These are phyloP conservation scores for Peronospora belbahrii DNA, from an alignment of 352 stramenopile species.

Conservation along the genomic window DNA sequence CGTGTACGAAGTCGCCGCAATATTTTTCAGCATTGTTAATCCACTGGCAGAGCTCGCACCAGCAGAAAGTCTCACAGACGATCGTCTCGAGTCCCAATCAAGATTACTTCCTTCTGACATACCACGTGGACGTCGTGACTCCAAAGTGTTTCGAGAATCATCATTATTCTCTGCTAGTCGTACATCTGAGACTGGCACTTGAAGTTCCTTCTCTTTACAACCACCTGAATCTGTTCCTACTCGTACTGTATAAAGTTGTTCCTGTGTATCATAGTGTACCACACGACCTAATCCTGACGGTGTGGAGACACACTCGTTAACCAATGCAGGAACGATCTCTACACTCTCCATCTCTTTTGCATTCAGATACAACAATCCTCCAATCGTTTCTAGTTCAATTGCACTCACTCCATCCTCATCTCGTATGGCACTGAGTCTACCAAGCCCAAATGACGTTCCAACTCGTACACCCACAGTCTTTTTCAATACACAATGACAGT, in stretches of 20 bases:
- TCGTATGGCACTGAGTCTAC: constrained; percentile 44
- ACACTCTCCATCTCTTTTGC: constrained; percentile 35
- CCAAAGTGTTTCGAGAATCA: constrained; percentile 10
- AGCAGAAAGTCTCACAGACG: constrained; percentile 9
- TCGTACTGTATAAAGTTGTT: constrained; percentile 50
- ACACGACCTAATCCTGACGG: constrained; percentile 46
- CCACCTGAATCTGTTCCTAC: constrained; percentile 24
- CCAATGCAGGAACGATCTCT: constrained; percentile 47
- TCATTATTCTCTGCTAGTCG: constrained; percentile 20
- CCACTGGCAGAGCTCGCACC: constrained; percentile 13
- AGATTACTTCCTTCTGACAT: constrained; percentile 19
- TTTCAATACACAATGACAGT: constrained; percentile 30
- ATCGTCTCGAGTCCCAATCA: constrained; percentile 14
- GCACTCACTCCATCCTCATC: constrained; percentile 43
- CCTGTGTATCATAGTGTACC: constrained; percentile 35
- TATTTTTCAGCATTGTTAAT: constrained; percentile 48
- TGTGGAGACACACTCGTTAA: constrained; percentile 52
- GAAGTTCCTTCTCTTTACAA: constrained; percentile 33
- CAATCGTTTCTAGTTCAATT: constrained; percentile 42
- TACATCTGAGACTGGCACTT: constrained; percentile 35
- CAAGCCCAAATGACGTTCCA: constrained; percentile 57
- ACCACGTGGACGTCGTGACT: constrained; percentile 25
- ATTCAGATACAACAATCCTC: constrained; percentile 20
- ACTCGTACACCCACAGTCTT: constrained; percentile 39
- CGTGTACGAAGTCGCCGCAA: constrained; percentile 54